Evolutionary conservation across 2,329 filamentous ascomycete genomes (phyloP), one percentile per base, ranked within the genome.

Genomic region (Penicillium rolfsii): DNA sequence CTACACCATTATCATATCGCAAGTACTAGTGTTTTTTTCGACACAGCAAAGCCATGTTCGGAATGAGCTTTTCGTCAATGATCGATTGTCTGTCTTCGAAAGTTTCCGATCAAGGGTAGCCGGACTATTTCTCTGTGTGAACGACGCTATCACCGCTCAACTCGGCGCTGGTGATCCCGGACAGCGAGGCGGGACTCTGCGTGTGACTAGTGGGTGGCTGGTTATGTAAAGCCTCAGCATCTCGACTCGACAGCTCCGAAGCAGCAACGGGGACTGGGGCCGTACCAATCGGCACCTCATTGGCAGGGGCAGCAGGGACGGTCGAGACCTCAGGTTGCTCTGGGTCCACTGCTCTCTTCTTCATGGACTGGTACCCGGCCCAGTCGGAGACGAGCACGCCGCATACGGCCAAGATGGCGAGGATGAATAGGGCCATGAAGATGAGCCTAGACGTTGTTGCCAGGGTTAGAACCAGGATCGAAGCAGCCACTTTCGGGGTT

Each of bases 351-450:
- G n/a, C 45, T 7, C 48, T 14, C 36, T 64, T 61, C 36, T 60
- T 64, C 57, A 65, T 55, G 2, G 66, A 63, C 50, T 68, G 65
- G 45, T 73, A 72, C 3, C 72, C 71, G 6, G 67, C 62, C 68
- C 66, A 70, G 54, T 72, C 70, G 22, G 67, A 68, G 26, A 57
- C 28, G 50, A 74, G 53, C 5, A 74, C 64, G 46, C 71, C 71
- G 57, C 64, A 68, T 19, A 73, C 58, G 5, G 72, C 66, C 11
- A 74, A 65, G 55, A 73, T 66, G 33, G 64, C 67, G 11, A 74
- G 54, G 28, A 74, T 62, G 38, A 72, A 64, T 4, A 74, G 59
- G 7, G 66, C 72, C 36, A 70, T 43, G 63, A 72, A 74, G 22
- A 74, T 33, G 22, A 74, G 55, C 72, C 73, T 74, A 22, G 22